Percentiles rank a stretch among this genome's conserved stretches.
Evolutionary conservation across 768 basidiomycete genomes (phyloP).

Genomic region (Collybia sp.): DNA sequence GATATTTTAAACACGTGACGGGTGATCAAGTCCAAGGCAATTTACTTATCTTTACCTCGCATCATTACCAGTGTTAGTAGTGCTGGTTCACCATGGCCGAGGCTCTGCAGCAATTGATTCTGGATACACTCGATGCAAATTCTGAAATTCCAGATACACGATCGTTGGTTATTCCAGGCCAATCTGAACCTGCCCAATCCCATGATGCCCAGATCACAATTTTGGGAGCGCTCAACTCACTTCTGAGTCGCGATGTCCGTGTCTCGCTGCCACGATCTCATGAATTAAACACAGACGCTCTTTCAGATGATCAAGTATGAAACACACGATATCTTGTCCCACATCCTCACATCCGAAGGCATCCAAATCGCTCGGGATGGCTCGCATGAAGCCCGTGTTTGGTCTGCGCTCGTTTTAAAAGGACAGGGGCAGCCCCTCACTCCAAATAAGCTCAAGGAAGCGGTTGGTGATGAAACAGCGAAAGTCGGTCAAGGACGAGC

Average conservation of each 20-base stretch:
- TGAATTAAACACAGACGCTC: constrained; percentile 8
- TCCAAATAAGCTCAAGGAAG: constrained; percentile 62
- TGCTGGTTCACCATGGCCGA: constrained; percentile 56
- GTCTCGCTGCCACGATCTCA: constrained; percentile 5
- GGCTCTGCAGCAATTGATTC: constrained; percentile 71
- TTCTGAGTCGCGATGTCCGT: constrained; percentile 79
- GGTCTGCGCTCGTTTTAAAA: constrained; percentile 73
- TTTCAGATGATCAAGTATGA: constrained; percentile 80
- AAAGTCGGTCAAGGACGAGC: constrained; percentile 95
- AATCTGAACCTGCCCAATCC: constrained; percentile 48
- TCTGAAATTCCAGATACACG: constrained; percentile 65
- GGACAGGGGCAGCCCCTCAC: constrained; percentile 67
- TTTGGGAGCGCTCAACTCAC: constrained; percentile 88
- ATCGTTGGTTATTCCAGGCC: constrained; percentile 60
- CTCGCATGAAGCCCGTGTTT: constrained; percentile 94
- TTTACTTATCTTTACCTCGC: no score
- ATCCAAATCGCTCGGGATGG: constrained; percentile 71
- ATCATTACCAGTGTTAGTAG: constrained; percentile 9
- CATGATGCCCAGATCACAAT: constrained; percentile 81
- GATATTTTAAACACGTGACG: no score
- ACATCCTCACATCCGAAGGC: constrained; percentile 82
- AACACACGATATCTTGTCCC: constrained; percentile 68
- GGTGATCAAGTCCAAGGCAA: no score
- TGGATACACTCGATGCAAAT: constrained; percentile 61
- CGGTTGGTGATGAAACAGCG: constrained; percentile 81